A percentile compares a stretch with the other conserved stretches of the same genome.
These are phyloP conservation scores for Dictyostelium firmibasis DNA, from an alignment of 78 protist species.

Conservation along the genomic window DNA sequence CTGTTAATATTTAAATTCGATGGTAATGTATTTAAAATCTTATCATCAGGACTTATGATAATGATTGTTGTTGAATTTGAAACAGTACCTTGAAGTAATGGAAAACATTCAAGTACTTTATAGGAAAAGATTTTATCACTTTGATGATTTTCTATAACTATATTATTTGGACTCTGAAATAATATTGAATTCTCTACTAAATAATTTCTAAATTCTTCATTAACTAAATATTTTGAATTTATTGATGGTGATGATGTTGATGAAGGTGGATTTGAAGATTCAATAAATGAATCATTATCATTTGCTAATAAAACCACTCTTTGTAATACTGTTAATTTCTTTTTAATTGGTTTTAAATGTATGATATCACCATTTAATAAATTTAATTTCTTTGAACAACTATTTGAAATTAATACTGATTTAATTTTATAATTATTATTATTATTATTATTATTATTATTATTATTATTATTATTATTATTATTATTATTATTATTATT, in stretches of 20 bases:
- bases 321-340: conserved; percentile 10
- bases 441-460: background rate
- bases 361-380: background rate
- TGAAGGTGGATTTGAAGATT: background rate
- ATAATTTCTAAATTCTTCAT: conserved; percentile 16
- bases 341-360: conserved; percentile 9
- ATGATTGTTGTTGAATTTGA: conserved; percentile 19
- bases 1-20: background rate
- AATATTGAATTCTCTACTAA: background rate
- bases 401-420: background rate
- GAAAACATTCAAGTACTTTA: conserved; percentile 42
- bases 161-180: background rate
- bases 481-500: background rate
- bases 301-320: conserved; percentile 39
- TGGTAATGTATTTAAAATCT: background rate
- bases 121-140: background rate
- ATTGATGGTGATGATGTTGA: background rate
- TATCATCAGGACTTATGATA: conserved; percentile 36
- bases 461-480: too few species aligned
- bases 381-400: background rate
- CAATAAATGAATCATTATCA: conserved; percentile 46
- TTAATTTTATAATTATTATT: background rate
- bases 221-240: conserved; percentile 41
- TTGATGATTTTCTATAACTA: background rate
- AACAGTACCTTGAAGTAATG: conserved; percentile 51